Evolutionary conservation across 2,329 filamentous ascomycete genomes (phyloP).

Genomic region (Hortaea werneckii): DNA sequence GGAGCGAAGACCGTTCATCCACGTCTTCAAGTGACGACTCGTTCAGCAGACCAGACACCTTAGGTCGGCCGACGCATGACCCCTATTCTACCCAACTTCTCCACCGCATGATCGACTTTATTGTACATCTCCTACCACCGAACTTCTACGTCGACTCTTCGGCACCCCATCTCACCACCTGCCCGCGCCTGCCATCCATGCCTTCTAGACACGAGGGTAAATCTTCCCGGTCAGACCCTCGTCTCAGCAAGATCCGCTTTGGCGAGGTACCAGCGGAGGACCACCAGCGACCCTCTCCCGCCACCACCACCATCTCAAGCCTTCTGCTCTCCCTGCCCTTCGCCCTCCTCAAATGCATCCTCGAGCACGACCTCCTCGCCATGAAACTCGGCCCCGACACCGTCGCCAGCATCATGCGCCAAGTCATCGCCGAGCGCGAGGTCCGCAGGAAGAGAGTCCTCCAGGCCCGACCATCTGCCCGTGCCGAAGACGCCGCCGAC

Average conservation of each 20-base stretch:
- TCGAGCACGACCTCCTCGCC: slow-evolving; percentile 51
- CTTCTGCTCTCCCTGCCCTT: slow-evolving; percentile 63
- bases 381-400: slow-evolving; percentile 30
- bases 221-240: slow-evolving; percentile 36
- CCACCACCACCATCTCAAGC: slow-evolving; percentile 49
- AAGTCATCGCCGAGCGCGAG: slow-evolving; percentile 36
- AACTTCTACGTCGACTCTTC: slow-evolving; percentile 50
- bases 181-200: slow-evolving; percentile 35
- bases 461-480: slow-evolving; percentile 9
- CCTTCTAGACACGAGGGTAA: slow-evolving; percentile 20
- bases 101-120: slow-evolving; percentile 46
- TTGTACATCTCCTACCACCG: slow-evolving; percentile 49
- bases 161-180: slow-evolving; percentile 37
- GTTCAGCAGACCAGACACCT: slow-evolving; percentile 11
- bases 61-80: slow-evolving; percentile 35
- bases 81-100: slow-evolving; percentile 47
- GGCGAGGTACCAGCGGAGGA: slow-evolving; percentile 50
- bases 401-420: slow-evolving; percentile 31
- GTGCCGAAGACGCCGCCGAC: slow-evolving; percentile 4
- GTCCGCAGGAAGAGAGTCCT: slow-evolving; percentile 20
- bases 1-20: slow-evolving; percentile 29
- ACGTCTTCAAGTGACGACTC: slow-evolving; percentile 22
- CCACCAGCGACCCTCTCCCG: slow-evolving; percentile 22
- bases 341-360: slow-evolving; percentile 51
- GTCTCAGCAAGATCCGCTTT: slow-evolving; percentile 57